Percentiles rank a stretch among this genome's conserved stretches.
Evolutionary conservation across 352 stramenopile species (phyloP).

Genomic region (Globisporangium parvum): DNA sequence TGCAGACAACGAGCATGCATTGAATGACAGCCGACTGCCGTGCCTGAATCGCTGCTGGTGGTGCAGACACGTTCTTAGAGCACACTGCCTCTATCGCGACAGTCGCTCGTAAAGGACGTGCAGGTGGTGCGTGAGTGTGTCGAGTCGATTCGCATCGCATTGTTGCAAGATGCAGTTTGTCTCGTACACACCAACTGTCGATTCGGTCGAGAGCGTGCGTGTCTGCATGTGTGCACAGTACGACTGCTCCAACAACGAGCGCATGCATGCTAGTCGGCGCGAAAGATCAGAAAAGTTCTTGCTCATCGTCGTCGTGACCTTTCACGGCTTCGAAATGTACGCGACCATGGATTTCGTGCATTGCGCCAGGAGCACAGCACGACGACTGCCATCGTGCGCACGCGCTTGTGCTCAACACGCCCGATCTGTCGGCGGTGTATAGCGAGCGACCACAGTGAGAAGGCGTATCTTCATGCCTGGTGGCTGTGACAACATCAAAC

Average conservation of each 20-base stretch:
- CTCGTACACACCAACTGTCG: background rate
- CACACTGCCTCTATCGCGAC: background rate
- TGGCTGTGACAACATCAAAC: too few relatives aligned
- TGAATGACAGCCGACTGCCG: too few relatives aligned
- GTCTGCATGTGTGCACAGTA: too few relatives aligned
- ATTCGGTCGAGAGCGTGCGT: too few relatives aligned
- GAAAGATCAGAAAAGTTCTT: constrained; percentile 13
- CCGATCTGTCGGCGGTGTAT: too few relatives aligned
- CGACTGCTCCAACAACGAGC: constrained; percentile 7
- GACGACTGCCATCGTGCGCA: background rate
- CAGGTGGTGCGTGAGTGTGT: too few relatives aligned
- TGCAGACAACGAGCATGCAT: too few relatives aligned
- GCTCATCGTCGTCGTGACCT: constrained; percentile 10
- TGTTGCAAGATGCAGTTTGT: constrained; percentile 2
- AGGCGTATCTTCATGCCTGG: too few relatives aligned
- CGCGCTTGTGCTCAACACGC: too few relatives aligned
- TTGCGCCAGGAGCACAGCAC: background rate
- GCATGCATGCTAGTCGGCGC: constrained; percentile 3
- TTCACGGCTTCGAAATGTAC: constrained; percentile 12
- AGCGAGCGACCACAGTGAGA: too few relatives aligned
- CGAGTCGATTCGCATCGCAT: constrained; percentile 12
- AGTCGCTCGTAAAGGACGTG: background rate
- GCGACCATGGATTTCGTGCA: background rate
- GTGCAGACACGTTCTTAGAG: background rate
- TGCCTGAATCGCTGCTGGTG: too few relatives aligned